Evolutionary conservation across 2,329 filamentous ascomycete species (phyloP), one percentile per base, ranked within the genome.

Genomic region (Fusarium nisikadoi): DNA sequence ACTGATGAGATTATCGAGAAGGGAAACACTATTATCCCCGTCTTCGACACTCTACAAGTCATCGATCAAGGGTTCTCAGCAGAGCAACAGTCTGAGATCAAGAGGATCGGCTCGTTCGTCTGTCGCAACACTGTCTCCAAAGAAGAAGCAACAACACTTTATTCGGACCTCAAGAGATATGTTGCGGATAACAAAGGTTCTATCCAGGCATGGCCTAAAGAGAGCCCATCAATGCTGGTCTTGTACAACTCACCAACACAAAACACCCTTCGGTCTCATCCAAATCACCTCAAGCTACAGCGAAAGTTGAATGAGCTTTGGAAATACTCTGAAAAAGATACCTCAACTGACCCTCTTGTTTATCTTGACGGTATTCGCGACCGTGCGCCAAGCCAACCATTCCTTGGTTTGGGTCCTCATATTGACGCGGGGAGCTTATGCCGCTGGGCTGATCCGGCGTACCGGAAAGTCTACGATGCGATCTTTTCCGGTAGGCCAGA

Each of bases 361-460:
- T 62, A 62, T 33, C 49, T 55, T 19, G 58, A 62, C 14, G 58
- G 49, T 0, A 43, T 62, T 6, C 50, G 62, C 4, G 58, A 61
- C 29, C 62, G 62, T 20, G 55, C 55, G 8, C 62, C 62, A 11
- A 80, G 75, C 5, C 70, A 76, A 3, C 41, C 54, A 6, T 84
- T 84, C 61, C 76, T 77, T 13, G 81, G 83, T 12, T 75, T 84
- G 3, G 83, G 83, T 8, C 83, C 83, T 23, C 83, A 84, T 65
- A 82, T 84, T 46, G 82, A 84, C 62, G 83, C 81, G 5, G 82
- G 83, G n/a, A 82, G 80, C 62, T 72, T 84, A 12, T 80, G 77
- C 55, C 81, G 83, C 13, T 84, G 82, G 83, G 80, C 79, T 10
- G 81, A 83, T 31, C 73, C 79, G 2, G 19, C 25, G 2, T 56